phyloP scores from a whole-genome alignment of 805 yeast genomes.

The Candida michaelii region DNA sequence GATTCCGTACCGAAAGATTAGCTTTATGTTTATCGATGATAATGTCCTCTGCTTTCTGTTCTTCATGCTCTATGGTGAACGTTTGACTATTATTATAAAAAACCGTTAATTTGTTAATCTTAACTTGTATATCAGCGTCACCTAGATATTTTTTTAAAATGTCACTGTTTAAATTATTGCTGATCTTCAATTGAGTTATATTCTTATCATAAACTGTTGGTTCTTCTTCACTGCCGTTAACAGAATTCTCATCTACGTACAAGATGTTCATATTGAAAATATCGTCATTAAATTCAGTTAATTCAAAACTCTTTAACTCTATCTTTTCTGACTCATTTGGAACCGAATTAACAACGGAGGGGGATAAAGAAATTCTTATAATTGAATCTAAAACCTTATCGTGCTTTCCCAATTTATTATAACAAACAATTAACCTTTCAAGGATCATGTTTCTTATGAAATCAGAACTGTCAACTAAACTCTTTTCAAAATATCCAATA shows the following conservation, averaged over 20 bases:
- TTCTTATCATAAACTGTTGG: constrained; percentile 13
- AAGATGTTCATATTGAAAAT: constrained; percentile 16
- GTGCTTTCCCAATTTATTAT: constrained; percentile 1
- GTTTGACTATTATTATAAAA: constrained; percentile 11
- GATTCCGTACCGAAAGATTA: background rate
- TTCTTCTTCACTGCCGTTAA: constrained; percentile 9
- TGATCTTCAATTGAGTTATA: constrained; percentile 20
- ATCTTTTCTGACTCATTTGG: background rate
- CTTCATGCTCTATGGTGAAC: background rate
- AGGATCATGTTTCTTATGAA: constrained; percentile 3
- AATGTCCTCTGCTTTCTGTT: background rate
- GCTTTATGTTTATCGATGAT: background rate
- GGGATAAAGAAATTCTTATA: background rate
- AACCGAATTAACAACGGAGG: background rate
- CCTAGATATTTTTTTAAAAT: constrained; percentile 2
- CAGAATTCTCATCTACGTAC: constrained; percentile 14
- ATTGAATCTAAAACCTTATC: constrained; percentile 1
- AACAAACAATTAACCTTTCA: constrained; percentile 8
- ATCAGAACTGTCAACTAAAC: constrained; percentile 8
- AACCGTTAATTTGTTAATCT: constrained; percentile 20
- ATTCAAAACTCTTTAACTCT: background rate
- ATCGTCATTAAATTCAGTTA: background rate
- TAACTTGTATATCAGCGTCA: constrained; percentile 2
- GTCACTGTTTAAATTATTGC: constrained; percentile 8
- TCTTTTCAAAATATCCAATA: constrained; percentile 13